Evolutionary conservation across 2,329 filamentous ascomycete species (phyloP).

Genomic region (Claviceps pusilla): DNA sequence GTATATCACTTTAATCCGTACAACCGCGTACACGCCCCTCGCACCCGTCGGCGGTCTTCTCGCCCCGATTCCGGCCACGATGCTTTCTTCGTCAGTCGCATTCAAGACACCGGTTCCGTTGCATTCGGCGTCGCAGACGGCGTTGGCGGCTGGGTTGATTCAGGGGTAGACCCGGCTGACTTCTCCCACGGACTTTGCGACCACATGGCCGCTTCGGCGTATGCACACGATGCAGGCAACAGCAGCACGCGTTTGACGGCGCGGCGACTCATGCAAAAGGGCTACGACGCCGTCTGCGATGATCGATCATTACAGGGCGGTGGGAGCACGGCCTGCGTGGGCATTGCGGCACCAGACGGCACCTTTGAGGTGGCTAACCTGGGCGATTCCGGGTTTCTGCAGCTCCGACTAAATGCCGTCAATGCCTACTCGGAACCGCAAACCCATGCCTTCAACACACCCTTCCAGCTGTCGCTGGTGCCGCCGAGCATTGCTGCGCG

Average conservation of each 20-base stretch:
- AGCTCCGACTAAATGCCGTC: slow-evolving; percentile 72
- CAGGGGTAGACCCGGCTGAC: slow-evolving; percentile 82
- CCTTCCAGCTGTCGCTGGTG: slow-evolving; percentile 82
- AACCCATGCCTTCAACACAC: slow-evolving; percentile 95
- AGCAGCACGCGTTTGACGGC: slow-evolving; percentile 36
- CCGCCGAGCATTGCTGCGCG: slow-evolving; percentile 66
- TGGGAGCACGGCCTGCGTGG: slow-evolving; percentile 86
- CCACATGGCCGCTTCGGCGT: slow-evolving; percentile 71
- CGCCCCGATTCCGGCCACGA: slow-evolving; percentile 80
- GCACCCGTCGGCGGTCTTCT: slow-evolving; percentile 17
- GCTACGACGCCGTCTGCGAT: slow-evolving; percentile 66
- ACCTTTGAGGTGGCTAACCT: slow-evolving; percentile 79
- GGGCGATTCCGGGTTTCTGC: slow-evolving; percentile 86
- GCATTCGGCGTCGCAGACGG: slow-evolving; percentile 87
- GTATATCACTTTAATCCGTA: slow-evolving; percentile 59
- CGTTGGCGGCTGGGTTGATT: slow-evolving; percentile 88
- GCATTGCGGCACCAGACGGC: slow-evolving; percentile 57
- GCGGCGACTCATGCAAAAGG: slow-evolving; percentile 59
- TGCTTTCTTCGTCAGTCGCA: slow-evolving; percentile 77
- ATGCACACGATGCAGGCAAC: slow-evolving; percentile 33
- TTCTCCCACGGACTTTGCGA: slow-evolving; percentile 90
- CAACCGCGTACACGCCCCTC: slow-evolving; percentile 39
- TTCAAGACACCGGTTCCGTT: slow-evolving; percentile 57
- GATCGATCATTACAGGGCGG: slow-evolving; percentile 65
- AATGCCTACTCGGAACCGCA: slow-evolving; percentile 72